Base-by-base conservation (phyloP, 345 rosid genomes). In the Salix exigua region DNA sequence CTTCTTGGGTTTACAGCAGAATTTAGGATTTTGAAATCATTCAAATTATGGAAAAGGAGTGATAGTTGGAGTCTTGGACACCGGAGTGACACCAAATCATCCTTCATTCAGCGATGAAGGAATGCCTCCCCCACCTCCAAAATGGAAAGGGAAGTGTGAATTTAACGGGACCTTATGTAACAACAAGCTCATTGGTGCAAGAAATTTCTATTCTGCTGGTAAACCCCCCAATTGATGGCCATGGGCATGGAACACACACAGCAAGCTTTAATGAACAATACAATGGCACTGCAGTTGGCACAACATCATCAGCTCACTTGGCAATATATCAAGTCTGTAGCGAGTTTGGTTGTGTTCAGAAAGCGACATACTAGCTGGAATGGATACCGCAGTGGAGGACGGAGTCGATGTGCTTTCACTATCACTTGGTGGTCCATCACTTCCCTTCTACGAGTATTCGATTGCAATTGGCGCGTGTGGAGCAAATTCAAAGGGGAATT, bases 251-350 rank as follows among this genome's bases (percentile, higher is more conserved):
- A 30, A 75, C 81, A 6, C 25, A 28, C 19, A 28, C 64, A 14
- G n/a, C 86, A 37, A 69, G 31, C 33, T 68, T 31, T 17, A 38
- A 4, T 26, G 94, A 94, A 17, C 75, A 80, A 7, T 88, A 86
- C 2, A 80, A 88, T 82, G 94, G 94, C 26, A 89, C 89, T 35
- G 92, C 94, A 0, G 19, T 19, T 38, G 79, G 79, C 42, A 69
- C 69, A 26, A 69, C 79, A 14, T 87, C 97, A 0, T 66, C 42
- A 3, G 94, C 91, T 28, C 89, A 87, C 77, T 1, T 92, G 67
- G 92, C 92, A 44, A 42, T 90, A 61, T 92, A 92, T 74, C 87
- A 88, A 81, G 92, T 83, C 51, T 90, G 89, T 55, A 81, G 85
- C 85, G 71, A 50, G 35, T 23, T 35, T 2, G 74, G 82, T 44